Evolutionary conservation across 73 alveolate species (phyloP).

Genomic region (Uronychia binucleata): DNA sequence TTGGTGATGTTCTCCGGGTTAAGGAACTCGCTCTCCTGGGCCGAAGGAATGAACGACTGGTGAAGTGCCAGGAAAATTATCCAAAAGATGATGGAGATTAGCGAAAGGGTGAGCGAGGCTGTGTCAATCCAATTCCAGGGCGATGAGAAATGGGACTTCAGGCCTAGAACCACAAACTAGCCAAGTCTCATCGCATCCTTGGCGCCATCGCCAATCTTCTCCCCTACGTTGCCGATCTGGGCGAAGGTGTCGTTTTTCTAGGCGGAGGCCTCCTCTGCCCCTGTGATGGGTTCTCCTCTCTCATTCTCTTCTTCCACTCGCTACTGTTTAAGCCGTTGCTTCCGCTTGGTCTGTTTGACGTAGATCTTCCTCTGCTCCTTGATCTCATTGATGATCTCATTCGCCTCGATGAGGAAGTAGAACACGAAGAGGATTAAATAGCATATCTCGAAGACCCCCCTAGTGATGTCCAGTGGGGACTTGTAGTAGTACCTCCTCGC

Average conservation of each 20-base stretch:
- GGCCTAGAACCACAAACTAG: background rate
- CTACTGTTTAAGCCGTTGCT: conserved; percentile 7
- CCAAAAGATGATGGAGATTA: conserved; percentile 58
- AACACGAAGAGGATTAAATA: conserved; percentile 29
- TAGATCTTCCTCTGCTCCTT: conserved; percentile 7
- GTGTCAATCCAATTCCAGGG: conserved; percentile 69
- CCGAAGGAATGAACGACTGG: background rate
- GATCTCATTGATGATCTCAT: conserved; percentile 22
- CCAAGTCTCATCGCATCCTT: background rate
- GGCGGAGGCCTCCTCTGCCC: too few species aligned
- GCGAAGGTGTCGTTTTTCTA: too few species aligned
- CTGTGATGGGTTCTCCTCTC: too few species aligned
- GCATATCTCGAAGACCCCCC: conserved; percentile 26
- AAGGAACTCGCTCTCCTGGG: conserved; percentile 16
- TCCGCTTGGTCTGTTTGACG: conserved; percentile 9
- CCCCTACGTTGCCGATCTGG: background rate
- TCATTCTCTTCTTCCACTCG: conserved; percentile 21
- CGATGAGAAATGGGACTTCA: conserved; percentile 2
- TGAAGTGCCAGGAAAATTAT: conserved; percentile 25
- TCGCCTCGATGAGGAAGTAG: conserved; percentile 36
- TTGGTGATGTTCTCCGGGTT: conserved; percentile 15
- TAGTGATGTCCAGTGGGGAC: background rate
- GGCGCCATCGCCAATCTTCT: conserved; percentile 8
- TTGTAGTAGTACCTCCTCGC: conserved; percentile 33
- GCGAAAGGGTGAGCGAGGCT: conserved; percentile 50